phyloP scores from a whole-genome alignment of 2,329 filamentous ascomycete genomes.

The Exophiala aquamarina region DNA sequence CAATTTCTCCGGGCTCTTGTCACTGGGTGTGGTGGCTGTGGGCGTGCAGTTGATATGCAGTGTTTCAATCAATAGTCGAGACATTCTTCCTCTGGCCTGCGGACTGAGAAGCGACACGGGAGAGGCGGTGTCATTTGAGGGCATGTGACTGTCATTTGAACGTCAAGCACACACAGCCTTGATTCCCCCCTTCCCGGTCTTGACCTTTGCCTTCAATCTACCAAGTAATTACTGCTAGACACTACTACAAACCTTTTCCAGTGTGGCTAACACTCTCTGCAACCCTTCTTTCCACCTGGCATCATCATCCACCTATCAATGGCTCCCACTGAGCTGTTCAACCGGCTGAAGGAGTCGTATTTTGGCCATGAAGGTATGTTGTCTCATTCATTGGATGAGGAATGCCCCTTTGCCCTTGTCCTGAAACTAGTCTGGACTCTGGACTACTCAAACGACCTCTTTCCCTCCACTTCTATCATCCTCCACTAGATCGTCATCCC shows the following conservation, averaged over 20 bases:
- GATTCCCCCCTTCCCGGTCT: too few species aligned
- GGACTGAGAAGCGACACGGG: too few species aligned
- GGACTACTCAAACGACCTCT: constrained; percentile 8
- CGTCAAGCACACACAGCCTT: too few species aligned
- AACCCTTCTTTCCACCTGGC: background rate
- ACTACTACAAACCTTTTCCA: background rate
- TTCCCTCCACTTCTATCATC: background rate
- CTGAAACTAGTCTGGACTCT: constrained; percentile 26
- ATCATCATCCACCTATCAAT: constrained; percentile 8
- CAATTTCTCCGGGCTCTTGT: too few species aligned
- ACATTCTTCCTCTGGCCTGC: too few species aligned
- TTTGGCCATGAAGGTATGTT: constrained; percentile 24
- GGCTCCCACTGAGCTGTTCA: constrained; percentile 17
- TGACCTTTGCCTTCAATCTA: too few species aligned
- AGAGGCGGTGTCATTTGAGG: too few species aligned
- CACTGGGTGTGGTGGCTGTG: too few species aligned
- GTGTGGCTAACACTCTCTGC: constrained; percentile 1
- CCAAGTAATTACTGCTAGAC: too few species aligned
- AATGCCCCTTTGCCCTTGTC: background rate
- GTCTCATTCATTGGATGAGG: constrained; percentile 17
- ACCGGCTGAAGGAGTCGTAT: constrained; percentile 20
- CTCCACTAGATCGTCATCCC: background rate
- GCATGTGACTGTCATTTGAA: too few species aligned
- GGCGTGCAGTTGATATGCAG: too few species aligned
- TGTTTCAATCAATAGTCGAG: too few species aligned